These are phyloP conservation scores for Alternaria hordeiaustralica DNA, from an alignment of 2,329 filamentous ascomycete genomes.

Conservation along the genomic window DNA sequence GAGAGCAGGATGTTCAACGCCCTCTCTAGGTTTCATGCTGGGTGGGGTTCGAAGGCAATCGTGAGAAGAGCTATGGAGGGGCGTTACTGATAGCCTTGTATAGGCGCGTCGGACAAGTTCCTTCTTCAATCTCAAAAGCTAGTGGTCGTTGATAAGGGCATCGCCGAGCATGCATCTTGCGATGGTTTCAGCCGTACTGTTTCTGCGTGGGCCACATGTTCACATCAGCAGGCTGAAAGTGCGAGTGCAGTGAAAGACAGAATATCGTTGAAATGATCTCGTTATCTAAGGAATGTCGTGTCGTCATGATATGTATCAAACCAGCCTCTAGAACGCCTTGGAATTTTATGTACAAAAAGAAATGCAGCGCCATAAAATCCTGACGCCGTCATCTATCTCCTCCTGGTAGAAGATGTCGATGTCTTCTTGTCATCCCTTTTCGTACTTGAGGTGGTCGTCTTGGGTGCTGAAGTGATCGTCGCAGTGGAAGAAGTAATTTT, in stretches of 20 bases:
- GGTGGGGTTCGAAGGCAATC: neutral
- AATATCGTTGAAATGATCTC: neutral
- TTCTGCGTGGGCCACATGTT: neutral
- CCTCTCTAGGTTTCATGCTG: neutral
- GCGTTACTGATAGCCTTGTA: neutral
- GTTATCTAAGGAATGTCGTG: neutral
- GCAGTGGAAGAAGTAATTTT: neutral
- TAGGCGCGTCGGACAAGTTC: neutral
- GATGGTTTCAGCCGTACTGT: too few relatives aligned
- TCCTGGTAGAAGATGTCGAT: slow-evolving; percentile 4
- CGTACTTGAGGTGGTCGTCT: slow-evolving; percentile 6
- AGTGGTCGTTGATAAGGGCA: too few relatives aligned
- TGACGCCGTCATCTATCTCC: neutral
- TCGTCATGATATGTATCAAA: neutral
- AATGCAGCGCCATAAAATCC: neutral
- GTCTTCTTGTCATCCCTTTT: slow-evolving; percentile 9
- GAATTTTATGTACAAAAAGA: neutral
- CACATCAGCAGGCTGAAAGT: too few relatives aligned
- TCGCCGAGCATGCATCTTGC: too few relatives aligned
- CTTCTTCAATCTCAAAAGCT: neutral
- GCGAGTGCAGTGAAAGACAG: neutral
- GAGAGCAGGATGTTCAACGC: neutral
- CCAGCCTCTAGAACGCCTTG: neutral
- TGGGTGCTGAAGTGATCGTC: slow-evolving; percentile 5
- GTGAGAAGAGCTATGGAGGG: neutral